Conservation (phyloP, 495 filamentous ascomycete genomes). For the Neurospora sp. region DNA sequence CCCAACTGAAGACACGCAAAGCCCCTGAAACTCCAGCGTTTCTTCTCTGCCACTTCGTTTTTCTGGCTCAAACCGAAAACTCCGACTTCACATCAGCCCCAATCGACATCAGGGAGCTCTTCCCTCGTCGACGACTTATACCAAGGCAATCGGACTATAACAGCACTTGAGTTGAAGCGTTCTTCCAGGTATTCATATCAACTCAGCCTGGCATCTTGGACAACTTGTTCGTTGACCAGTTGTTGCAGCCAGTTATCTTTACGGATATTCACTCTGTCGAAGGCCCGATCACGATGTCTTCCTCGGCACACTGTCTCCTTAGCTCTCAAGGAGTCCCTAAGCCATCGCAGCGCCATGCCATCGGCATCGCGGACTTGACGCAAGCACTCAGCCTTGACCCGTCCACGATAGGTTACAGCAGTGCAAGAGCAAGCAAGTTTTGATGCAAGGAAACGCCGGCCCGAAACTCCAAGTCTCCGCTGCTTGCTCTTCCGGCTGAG, state of each 20-base stretch:
- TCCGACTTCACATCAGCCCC: not conserved
- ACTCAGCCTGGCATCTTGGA: not conserved
- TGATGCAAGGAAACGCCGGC: not conserved
- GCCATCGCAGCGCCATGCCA: not conserved
- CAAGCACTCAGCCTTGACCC: not conserved
- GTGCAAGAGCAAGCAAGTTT: not conserved
- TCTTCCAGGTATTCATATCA: not conserved
- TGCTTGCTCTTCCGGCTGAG: not conserved
- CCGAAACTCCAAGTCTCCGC: not conserved
- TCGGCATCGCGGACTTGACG: not conserved
- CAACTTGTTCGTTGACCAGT: not conserved
- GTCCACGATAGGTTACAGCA: not conserved
- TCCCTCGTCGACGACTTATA: not conserved
- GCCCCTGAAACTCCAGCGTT: not conserved
- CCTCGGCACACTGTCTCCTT: too few relatives aligned
- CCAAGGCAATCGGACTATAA: not conserved
- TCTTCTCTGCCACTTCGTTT: not conserved
- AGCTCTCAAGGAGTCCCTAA: not conserved
- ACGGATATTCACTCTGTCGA: not conserved
- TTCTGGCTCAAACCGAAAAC: not conserved
- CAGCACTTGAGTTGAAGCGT: not conserved
- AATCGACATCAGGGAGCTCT: not conserved
- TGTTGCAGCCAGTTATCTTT: not conserved
- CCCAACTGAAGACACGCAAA: not conserved
- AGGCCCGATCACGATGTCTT: too few relatives aligned